Conservation (phyloP, 2,329 filamentous ascomycete species). For the Fonsecaea nubica region DNA sequence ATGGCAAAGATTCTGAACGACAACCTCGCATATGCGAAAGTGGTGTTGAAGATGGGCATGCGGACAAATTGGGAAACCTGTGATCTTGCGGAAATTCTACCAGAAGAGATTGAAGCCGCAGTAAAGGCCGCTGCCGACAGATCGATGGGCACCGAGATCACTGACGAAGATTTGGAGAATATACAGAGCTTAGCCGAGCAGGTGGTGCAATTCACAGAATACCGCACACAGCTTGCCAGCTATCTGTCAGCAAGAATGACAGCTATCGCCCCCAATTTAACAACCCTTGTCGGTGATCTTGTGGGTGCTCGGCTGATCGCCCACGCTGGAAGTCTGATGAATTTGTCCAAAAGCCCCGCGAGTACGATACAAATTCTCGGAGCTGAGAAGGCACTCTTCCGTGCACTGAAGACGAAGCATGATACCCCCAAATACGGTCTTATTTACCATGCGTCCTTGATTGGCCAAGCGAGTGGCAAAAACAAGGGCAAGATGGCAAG, state of each 20-base stretch:
- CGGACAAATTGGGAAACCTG: slow-evolving; percentile 76
- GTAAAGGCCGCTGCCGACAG: slow-evolving; percentile 95
- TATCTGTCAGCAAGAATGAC: slow-evolving; percentile 95
- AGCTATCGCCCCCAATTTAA: slow-evolving; percentile 94
- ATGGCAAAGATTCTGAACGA: slow-evolving; percentile 96
- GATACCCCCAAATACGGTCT: slow-evolving; percentile 98
- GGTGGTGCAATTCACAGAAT: slow-evolving; percentile 89
- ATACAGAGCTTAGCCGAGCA: slow-evolving; percentile 91
- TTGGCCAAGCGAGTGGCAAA: slow-evolving; percentile 94
- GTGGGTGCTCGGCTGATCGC: slow-evolving; percentile 94
- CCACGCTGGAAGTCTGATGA: slow-evolving; percentile 92
- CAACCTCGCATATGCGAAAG: slow-evolving; percentile 89
- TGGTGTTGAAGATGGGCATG: slow-evolving; percentile 89
- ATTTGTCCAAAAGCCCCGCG: slow-evolving; percentile 90
- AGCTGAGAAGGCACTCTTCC: slow-evolving; percentile 98
- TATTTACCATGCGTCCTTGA: slow-evolving; percentile 89
- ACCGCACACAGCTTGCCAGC: slow-evolving; percentile 82
- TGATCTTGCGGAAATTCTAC: slow-evolving; percentile 87
- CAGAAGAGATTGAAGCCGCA: slow-evolving; percentile 90
- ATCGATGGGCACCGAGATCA: slow-evolving; percentile 98
- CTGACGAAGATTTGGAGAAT: slow-evolving; percentile 87
- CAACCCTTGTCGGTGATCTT: slow-evolving; percentile 87
- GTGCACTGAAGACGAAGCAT: slow-evolving; percentile 98
- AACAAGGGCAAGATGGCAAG: slow-evolving; percentile 99
- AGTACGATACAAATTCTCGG: slow-evolving; percentile 97